These are phyloP conservation scores for Fusarium staphyleae DNA, from an alignment of 2,329 filamentous ascomycete genomes.

Conservation along the genomic window DNA sequence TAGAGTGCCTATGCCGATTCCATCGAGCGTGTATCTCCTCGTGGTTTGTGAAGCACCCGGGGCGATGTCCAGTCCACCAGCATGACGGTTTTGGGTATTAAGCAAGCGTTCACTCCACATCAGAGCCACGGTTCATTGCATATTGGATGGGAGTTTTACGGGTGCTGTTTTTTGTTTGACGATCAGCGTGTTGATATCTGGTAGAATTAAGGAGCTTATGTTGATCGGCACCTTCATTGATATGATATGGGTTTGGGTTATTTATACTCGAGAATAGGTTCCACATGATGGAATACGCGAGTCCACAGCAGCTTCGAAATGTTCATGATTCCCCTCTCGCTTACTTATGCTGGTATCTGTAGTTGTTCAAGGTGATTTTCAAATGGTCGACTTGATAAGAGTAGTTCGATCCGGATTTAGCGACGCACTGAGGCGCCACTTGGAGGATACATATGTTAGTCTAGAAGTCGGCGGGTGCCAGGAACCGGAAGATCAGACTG, in stretches of 20 bases:
- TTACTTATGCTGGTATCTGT: not conserved
- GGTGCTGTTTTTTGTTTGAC: conserved; percentile 10
- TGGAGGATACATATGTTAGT: not conserved
- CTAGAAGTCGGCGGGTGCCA: not conserved
- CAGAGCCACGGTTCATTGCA: conserved; percentile 25
- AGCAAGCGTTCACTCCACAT: conserved; percentile 17
- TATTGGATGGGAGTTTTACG: conserved; percentile 30
- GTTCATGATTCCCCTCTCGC: not conserved
- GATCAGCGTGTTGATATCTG: conserved; percentile 28
- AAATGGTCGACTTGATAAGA: not conserved
- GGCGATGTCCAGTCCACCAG: conserved; percentile 70
- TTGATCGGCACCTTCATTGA: conserved; percentile 28
- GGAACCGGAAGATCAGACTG: too few relatives aligned
- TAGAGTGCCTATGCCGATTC: conserved; percentile 72
- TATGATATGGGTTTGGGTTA: conserved; percentile 14
- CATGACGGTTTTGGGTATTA: conserved; percentile 66
- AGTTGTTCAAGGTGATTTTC: too few relatives aligned
- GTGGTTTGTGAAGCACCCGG: conserved; percentile 69
- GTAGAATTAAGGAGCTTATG: conserved; percentile 26
- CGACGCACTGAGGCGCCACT: too few relatives aligned
- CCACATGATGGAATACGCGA: not conserved
- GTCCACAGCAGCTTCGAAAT: not conserved
- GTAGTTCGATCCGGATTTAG: not conserved
- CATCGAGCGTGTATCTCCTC: conserved; percentile 66
- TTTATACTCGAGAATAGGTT: conserved; percentile 1